phyloP scores from a whole-genome alignment of 2,329 filamentous ascomycete species.

The Anthostomella pinea region DNA sequence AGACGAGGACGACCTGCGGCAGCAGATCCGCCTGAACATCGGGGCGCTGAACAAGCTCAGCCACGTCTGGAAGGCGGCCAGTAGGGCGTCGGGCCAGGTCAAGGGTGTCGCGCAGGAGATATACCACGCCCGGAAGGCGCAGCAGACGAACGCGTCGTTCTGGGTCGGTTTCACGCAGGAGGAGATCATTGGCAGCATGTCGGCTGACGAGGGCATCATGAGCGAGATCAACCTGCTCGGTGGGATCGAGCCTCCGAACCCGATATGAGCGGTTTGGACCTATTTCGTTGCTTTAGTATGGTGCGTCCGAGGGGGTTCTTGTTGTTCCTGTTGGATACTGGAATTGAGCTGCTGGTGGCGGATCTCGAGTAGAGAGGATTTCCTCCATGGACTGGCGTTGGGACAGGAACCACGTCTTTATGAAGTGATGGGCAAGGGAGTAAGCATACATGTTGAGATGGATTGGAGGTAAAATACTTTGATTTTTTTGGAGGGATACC shows the following conservation, averaged over 20 bases:
- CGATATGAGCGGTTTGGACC: no score
- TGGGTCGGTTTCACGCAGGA: slow-evolving; percentile 55
- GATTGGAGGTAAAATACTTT: no score
- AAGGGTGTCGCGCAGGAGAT: slow-evolving; percentile 77
- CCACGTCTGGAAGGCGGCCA: slow-evolving; percentile 70
- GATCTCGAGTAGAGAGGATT: no score
- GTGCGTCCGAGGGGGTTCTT: no score
- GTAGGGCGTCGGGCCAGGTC: slow-evolving; percentile 68
- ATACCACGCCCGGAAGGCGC: slow-evolving; percentile 56
- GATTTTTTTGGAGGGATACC: no score
- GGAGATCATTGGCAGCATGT: slow-evolving; percentile 53
- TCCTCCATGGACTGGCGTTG: no score
- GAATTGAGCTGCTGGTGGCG: no score
- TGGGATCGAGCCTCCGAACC: slow-evolving; percentile 11
- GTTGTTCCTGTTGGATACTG: no score
- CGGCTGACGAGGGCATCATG: slow-evolving; percentile 58
- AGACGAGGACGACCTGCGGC: slow-evolving; percentile 65
- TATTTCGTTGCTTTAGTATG: no score
- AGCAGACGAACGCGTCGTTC: slow-evolving; percentile 50
- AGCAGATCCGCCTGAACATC: slow-evolving; percentile 75
- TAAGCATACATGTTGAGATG: no score
- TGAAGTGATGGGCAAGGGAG: no score
- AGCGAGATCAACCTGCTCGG: slow-evolving; percentile 50
- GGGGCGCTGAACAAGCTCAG: slow-evolving; percentile 69
- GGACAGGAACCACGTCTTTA: no score